Evolutionary conservation across 2,329 filamentous ascomycete genomes (phyloP), one percentile per base, ranked within the genome.

Genomic region (Malbranchea zuffiana): DNA sequence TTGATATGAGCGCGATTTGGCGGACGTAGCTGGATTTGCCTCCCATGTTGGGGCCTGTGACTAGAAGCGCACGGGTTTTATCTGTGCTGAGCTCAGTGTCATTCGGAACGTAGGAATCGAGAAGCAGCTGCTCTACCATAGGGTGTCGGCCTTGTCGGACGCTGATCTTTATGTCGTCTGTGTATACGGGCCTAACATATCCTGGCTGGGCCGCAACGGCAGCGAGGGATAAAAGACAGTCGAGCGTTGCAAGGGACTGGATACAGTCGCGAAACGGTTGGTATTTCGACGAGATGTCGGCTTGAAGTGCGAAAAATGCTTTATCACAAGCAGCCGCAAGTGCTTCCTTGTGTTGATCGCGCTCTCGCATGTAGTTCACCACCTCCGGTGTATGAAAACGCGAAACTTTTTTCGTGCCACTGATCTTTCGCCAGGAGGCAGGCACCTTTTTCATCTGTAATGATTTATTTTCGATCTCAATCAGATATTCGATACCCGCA

Each of bases 11-110:
- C 6, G 90, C 88, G 29, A 93, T 78, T 47, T 87, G 83, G 36
- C 90, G 84, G 15, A 98, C 88, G 58, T 94, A 98, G 40, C 82
- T 90, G n/a, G 85, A 94, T 56, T 98, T 98, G 39, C 90, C 90
- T 51, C 90, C 90, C 90, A 98, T 98, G 64, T 98, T 98, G 19
- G 90, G 90, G 0, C 90, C 90, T 0, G 90, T 98, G 50, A 98
- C 80, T 39, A 96, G 78, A 48, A 95, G 74, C 2, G 85, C 84
- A 4, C 82, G 72, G 0, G 76, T 73, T 1, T 67, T 55, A 1
- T 75, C 71, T 3, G 76, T 72, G n/a, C 75, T 71, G 31, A 96
- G 73, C 2, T 73, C 64, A 7, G 85, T 81, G 50, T 81, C 75
- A 60, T 98, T 98, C 31, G 90, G 88, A 40, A 98, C 93, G 60